phyloP scores from a whole-genome alignment of 176 grass and related monocot genomes.

The Cenchrus americanus region DNA sequence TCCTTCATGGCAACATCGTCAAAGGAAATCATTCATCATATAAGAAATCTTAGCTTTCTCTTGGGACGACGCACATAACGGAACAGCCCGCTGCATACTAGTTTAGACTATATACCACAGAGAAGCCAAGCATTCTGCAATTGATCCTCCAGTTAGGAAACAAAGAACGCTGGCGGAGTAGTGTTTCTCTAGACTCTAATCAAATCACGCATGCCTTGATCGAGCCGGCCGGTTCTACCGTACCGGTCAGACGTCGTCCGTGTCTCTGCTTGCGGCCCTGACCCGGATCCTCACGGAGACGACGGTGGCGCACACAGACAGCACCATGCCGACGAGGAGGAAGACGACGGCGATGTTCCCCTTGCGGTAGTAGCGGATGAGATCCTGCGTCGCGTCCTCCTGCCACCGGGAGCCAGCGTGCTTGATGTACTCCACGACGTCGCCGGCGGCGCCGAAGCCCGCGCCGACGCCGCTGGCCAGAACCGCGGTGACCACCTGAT shows the following conservation, averaged over 20 bases:
- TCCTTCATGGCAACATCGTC: too few relatives aligned
- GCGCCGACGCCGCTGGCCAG: constrained; percentile 35
- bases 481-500: not conserved
- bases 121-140: too few relatives aligned
- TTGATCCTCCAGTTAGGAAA: too few relatives aligned
- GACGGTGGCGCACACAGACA: constrained; percentile 25
- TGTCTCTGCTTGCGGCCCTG: not conserved
- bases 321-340: constrained; percentile 32
- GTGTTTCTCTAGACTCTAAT: too few relatives aligned
- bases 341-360: constrained; percentile 7
- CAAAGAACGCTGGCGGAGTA: too few relatives aligned
- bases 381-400: not conserved
- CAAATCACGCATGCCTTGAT: not conserved
- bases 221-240: not conserved
- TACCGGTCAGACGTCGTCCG: not conserved
- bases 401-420: not conserved
- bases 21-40: too few relatives aligned
- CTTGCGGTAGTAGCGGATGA: not conserved
- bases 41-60: too few relatives aligned
- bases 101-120: too few relatives aligned
- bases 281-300: constrained; percentile 28
- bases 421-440: not conserved
- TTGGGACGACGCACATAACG: too few relatives aligned
- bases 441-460: constrained; percentile 20
- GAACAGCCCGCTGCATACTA: too few relatives aligned